Base-by-base conservation (phyloP, 371 early-diverging fungal species). In the Apophysomyces elegans region DNA sequence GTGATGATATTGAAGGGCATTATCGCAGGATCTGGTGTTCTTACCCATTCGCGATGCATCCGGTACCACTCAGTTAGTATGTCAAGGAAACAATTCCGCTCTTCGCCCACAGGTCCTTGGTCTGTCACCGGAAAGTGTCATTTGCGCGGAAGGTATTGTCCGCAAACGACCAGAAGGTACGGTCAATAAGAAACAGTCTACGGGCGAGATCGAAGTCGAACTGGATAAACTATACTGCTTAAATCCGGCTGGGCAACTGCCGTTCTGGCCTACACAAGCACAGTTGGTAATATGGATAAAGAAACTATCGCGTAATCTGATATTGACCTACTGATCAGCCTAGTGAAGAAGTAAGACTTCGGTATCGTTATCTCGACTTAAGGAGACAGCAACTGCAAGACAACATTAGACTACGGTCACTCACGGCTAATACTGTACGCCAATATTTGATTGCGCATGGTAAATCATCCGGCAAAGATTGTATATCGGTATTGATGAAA, bases 321-420 rank as follows among this genome's bases (percentile, higher is more conserved):
- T 14, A 18, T 32, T 50, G 50, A 38, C 37, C 32, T n/a, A 56
- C 5, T 37, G 37, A 38, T n/a, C 37, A 90, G 89, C 93, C 93
- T 11, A 88, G 86, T 68, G 95, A 96, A 71, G 95, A 94, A 63
- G 75, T 87, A 0, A 84, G 96, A 35, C 76, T 95, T 7, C 88
- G 87, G 45, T 82, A 94, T 69, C 85, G 97, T 14, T 91, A 91
- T 62, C 66, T 96, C 35, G 95, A 95, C 74, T 75, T 96, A 44
- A 88, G 97, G n/a, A 84, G 95, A 37, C 75, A 84, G 7, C 75
- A 78, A 46, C 81, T 96, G 12, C 95, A 95, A 65, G 69, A 75
- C 36, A 94, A 95, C 63, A 77, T 96, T 37, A 88, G 91, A 7
- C 68, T 77, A 39, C 82, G 94, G 32, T 88, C 93, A 4, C n/a